A percentile compares a stretch with the other conserved stretches of the same genome.
phyloP scores from a whole-genome alignment of 1,284 basidiomycete species.

The Cryptococcus sp. region DNA sequence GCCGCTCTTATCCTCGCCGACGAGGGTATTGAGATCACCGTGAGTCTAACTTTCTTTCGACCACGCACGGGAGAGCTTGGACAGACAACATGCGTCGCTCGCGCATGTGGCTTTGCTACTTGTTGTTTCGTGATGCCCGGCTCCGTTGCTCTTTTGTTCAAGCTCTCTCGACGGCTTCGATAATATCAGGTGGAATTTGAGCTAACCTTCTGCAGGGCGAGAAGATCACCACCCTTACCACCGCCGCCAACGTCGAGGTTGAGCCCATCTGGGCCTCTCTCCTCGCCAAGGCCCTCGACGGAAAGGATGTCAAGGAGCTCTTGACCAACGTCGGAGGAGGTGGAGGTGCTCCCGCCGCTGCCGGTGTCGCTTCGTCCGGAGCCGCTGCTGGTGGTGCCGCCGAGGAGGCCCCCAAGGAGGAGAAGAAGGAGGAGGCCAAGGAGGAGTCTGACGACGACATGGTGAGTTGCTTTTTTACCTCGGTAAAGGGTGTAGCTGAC shows the following conservation, averaged over 20 bases:
- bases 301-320: slow-evolving; percentile 94
- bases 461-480: slow-evolving; percentile 53
- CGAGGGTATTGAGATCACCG: slow-evolving; percentile 94
- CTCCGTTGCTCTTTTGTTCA: no score
- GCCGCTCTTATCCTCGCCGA: slow-evolving; percentile 75
- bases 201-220: slow-evolving; percentile 63
- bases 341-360: slow-evolving; percentile 62
- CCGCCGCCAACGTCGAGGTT: slow-evolving; percentile 76
- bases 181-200: no score
- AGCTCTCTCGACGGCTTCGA: no score
- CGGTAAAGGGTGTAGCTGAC: not conserved
- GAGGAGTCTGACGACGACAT: slow-evolving; percentile 85
- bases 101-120: no score
- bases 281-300: slow-evolving; percentile 95
- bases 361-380: slow-evolving; percentile 51
- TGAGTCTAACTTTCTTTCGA: slow-evolving; percentile 54
- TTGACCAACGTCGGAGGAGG: slow-evolving; percentile 80
- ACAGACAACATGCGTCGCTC: no score
- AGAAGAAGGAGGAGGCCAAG: slow-evolving; percentile 86
- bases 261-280: slow-evolving; percentile 98
- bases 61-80: no score
- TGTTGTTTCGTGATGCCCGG: no score
- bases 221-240: slow-evolving; percentile 78
- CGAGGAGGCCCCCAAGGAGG: slow-evolving; percentile 60
- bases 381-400: slow-evolving; percentile 59